Evolutionary conservation across 106 monocot species (phyloP).

Genomic region (Apostasia shenzhenica): DNA sequence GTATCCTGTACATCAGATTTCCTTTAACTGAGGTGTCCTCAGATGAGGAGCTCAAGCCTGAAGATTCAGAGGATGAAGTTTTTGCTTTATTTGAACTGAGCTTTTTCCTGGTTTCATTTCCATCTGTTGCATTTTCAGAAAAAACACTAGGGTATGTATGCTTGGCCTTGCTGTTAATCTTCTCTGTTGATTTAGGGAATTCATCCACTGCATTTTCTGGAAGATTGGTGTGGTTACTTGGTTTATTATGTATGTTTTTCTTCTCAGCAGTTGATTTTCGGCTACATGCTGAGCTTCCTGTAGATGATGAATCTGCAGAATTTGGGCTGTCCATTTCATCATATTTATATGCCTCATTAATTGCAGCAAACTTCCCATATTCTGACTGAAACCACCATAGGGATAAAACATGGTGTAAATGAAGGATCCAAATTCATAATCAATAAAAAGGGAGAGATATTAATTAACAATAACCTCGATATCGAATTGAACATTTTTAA

Average conservation of each 20-base stretch:
- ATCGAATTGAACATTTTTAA: slow-evolving; percentile 18
- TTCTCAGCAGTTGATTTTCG: slow-evolving; percentile 16
- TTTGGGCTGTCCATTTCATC: slow-evolving; percentile 9
- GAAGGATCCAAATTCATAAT: slow-evolving; percentile 3
- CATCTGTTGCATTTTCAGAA: slow-evolving; percentile 7
- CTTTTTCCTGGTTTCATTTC: slow-evolving; percentile 10
- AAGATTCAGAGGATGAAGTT: slow-evolving; percentile 19
- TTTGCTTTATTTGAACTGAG: slow-evolving; percentile 13
- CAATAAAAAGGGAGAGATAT: neutral
- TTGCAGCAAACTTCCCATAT: slow-evolving; percentile 14
- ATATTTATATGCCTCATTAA: slow-evolving; percentile 12
- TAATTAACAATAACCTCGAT: slow-evolving; percentile 27
- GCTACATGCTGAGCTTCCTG: slow-evolving; percentile 14
- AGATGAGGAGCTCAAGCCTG: slow-evolving; percentile 10
- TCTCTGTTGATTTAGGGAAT: slow-evolving; percentile 8
- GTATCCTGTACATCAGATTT: slow-evolving; percentile 47
- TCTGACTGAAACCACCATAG: slow-evolving; percentile 32
- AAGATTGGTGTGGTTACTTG: slow-evolving; percentile 1
- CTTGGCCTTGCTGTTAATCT: slow-evolving; percentile 11
- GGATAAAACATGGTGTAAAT: slow-evolving; percentile 1
- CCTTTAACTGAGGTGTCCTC: slow-evolving; percentile 35
- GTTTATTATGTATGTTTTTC: slow-evolving; percentile 11
- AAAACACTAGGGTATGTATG: neutral
- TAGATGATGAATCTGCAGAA: slow-evolving; percentile 2
- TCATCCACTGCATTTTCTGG: neutral